Base-by-base conservation (phyloP, 2,329 filamentous ascomycete genomes). In the Exophiala phaeomuriformis region DNA sequence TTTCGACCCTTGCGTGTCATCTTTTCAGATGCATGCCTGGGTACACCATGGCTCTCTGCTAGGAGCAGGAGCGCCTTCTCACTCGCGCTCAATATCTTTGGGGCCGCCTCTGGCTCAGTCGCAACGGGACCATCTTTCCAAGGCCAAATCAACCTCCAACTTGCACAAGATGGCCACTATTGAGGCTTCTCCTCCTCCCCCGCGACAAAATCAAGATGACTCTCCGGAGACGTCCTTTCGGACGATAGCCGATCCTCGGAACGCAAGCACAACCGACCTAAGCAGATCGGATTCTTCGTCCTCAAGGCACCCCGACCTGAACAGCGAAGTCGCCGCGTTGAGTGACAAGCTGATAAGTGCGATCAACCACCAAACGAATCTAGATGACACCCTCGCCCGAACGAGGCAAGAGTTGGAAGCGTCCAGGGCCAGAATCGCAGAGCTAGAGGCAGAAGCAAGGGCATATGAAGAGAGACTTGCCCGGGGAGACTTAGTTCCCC, bases 261-360 rank as follows among this genome's bases (percentile, higher is more conserved):
- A 69, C 41, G 62, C 66, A 9, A 66, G 65, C 57, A 64, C 59
- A 19, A 60, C 65, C 29, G 69, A 73, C 57, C 61, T 69, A 32
- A 69, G 69, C 45, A 61, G 67, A 49, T 68, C 69, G 29, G 64
- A 66, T 4, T 61, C 65, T 33, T 64, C 68, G 5, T 56, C 64
- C 30, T 66, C 69, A 4, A 72, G 71, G 58, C 78, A 83, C 62
- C 80, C 79, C 19, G 82, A 85, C 63, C 66, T 85, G 41, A 84
- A 79, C 66, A 77, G 77, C 61, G 93, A 97, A 71, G 88, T 98
- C 30, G 88, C 91, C 5, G 83, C 88, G 4, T 76, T 98, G 32
- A 97, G 90, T 71, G 91, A 90, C 46, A 98, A 98, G 70, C 82
- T 98, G 59, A 91, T 98, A 64, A 91, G 93, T 66, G 91, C 93